A percentile compares a stretch with the other conserved stretches of the same genome.
These are phyloP conservation scores for Tricholoma terreum DNA, from an alignment of 768 basidiomycete species.

Conservation along the genomic window DNA sequence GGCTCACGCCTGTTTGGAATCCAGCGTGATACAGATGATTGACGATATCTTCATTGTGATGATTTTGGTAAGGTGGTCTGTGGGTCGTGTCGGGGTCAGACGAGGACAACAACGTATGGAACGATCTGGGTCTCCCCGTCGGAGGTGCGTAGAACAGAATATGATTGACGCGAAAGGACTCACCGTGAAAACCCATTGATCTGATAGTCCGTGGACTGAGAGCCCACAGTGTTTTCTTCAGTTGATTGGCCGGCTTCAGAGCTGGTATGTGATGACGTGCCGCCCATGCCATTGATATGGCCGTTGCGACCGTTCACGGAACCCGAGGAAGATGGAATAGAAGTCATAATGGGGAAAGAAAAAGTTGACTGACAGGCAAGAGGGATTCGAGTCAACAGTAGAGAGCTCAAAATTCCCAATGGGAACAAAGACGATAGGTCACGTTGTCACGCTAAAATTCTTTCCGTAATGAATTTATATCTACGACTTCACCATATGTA, in stretches of 20 bases:
- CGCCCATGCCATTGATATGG: slow-evolving; percentile 59
- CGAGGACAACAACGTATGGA: too few relatives aligned
- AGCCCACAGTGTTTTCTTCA: slow-evolving; percentile 32
- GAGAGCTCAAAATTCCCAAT: slow-evolving; percentile 7
- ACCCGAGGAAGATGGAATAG: slow-evolving; percentile 38
- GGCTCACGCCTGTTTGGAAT: slow-evolving; percentile 77
- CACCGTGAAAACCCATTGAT: slow-evolving; percentile 61
- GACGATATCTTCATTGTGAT: slow-evolving; percentile 77
- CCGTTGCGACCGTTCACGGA: slow-evolving; percentile 51
- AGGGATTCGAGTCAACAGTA: slow-evolving; percentile 11
- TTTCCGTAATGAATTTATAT: slow-evolving; percentile 15
- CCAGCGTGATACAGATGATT: slow-evolving; percentile 76
- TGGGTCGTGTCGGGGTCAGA: slow-evolving; percentile 12
- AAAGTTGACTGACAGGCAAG: slow-evolving; percentile 6
- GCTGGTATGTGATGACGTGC: slow-evolving; percentile 39
- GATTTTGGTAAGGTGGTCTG: slow-evolving; percentile 51
- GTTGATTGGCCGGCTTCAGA: slow-evolving; percentile 35
- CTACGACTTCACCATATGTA: slow-evolving; percentile 42
- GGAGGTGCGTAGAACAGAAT: slow-evolving; percentile 3
- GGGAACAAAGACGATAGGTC: slow-evolving; percentile 13
- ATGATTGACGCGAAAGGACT: slow-evolving; percentile 28
- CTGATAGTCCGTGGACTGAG: slow-evolving; percentile 41
- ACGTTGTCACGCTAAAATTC: slow-evolving; percentile 11
- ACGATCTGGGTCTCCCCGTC: slow-evolving; percentile 11
- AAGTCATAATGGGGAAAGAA: slow-evolving; percentile 27